phyloP scores from a whole-genome alignment of 306 rosid genomes.

The apple (Malus domestica) region DNA sequence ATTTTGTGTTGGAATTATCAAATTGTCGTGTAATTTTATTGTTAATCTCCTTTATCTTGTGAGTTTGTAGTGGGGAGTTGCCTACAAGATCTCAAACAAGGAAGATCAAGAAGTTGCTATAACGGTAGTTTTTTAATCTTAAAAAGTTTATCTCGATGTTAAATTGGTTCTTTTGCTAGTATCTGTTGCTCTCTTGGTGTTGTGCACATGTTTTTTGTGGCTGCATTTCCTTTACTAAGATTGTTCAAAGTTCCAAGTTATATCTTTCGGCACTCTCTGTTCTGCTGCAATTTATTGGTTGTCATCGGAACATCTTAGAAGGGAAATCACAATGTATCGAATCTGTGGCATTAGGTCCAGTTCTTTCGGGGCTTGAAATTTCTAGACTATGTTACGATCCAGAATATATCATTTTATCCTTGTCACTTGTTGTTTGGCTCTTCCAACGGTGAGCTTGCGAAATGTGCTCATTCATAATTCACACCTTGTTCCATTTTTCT shows the following conservation, averaged over 20 bases:
- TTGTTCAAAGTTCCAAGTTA: background rate
- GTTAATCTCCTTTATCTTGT: constrained; percentile 20
- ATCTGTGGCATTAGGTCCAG: background rate
- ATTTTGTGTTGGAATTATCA: constrained; percentile 12
- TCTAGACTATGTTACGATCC: background rate
- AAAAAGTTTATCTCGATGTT: background rate
- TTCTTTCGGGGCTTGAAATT: background rate
- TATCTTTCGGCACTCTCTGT: no score
- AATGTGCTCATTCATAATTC: background rate
- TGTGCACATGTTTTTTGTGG: background rate
- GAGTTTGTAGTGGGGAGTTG: constrained; percentile 78
- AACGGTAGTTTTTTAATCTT: constrained; percentile 31
- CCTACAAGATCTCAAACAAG: constrained; percentile 67
- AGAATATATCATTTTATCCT: background rate
- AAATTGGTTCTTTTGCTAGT: background rate
- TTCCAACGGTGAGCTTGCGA: background rate
- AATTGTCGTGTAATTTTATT: constrained; percentile 1
- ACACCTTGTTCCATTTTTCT: background rate
- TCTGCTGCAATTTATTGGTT: no score
- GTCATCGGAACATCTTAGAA: no score
- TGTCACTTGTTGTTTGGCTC: background rate
- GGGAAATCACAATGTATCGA: no score
- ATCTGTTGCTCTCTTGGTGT: background rate
- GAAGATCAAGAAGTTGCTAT: constrained; percentile 79
- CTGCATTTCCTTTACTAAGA: background rate